Base-by-base conservation (phyloP, 495 filamentous ascomycete species). In the Penicillium crystallinum region DNA sequence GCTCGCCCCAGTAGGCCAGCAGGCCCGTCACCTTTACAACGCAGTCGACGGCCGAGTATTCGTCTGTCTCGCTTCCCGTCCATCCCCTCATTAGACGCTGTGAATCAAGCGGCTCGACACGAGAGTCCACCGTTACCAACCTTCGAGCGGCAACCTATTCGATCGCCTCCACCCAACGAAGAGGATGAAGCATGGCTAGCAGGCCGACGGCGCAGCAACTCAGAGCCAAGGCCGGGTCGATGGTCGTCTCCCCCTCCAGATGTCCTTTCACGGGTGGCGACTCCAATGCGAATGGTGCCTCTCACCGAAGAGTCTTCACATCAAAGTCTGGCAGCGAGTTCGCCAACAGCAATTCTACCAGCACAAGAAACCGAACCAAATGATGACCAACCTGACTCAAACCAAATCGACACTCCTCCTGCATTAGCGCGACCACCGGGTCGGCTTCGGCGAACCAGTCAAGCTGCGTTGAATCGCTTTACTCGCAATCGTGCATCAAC, bases 121-220 rank as follows among this genome's bases (percentile, higher is more conserved):
- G 38, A 39, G 23, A 38, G 9, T n/a, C 56, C 43, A 27, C 39
- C 44, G 44, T 36, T 40, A 7, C 31, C 50, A 5, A 27, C 47
- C 9, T 35, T 58, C 8, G 15, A 54, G 10, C 52, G 54, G 18
- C 53, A 57, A 35, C 31, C 57, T 7, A 42, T 61, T 14, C 50
- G 37, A 27, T 63, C 61, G 14, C 56, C 54, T 7, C 56, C 53
- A 1, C 42, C 43, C 19, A 53, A 23, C 6, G 62, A 66, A 31
- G 68, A 72, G 39, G 66, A 69, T 42, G 66, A 73, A 45, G 49
- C 61, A 18, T 54, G 59, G 55, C 56, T 67, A 25, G 60, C 52
- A 14, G 62, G 60, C 23, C 69, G 74, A 44, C 72, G 74, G 29
- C 74, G 74, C 57, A 77, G 74, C 56, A 75, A 39, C 41, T 77